Evolutionary conservation across 768 basidiomycete species (phyloP).

Genomic region (Suillus americanus): DNA sequence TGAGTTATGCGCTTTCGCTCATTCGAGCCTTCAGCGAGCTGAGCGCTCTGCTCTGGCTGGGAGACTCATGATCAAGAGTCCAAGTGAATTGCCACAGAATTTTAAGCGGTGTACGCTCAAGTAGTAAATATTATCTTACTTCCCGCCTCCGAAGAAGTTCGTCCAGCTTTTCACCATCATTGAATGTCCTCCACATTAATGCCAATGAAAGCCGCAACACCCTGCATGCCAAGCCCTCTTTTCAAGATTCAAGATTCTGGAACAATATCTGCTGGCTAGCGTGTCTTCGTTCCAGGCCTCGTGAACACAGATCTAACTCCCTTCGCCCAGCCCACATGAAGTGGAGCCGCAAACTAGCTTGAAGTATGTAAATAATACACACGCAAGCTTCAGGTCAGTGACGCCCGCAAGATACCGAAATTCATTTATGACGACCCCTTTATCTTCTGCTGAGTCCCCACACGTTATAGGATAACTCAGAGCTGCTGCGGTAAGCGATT

Average conservation of each 20-base stretch:
- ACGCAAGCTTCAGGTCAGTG: neutral
- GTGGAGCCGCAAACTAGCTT: neutral
- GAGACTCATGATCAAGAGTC: neutral
- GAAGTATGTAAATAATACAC: neutral
- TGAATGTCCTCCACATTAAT: neutral
- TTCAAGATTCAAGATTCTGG: neutral
- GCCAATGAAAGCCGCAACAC: neutral
- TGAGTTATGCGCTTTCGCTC: neutral
- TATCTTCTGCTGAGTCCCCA: neutral
- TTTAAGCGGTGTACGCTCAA: neutral
- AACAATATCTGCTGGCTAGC: neutral
- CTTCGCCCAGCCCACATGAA: neutral
- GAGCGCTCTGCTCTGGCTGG: neutral
- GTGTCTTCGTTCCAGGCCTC: neutral
- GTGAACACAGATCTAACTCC: neutral
- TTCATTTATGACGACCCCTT: neutral
- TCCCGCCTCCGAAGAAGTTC: neutral
- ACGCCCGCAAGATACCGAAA: slow-evolving; percentile 3
- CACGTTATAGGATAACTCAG: neutral
- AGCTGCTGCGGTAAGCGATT: neutral
- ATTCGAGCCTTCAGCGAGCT: neutral
- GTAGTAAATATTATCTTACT: neutral
- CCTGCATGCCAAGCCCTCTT: neutral
- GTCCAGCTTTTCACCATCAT: neutral
- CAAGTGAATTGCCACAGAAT: neutral